Conservation (phyloP, 1,284 basidiomycete genomes). For the Anthracocystis setariae region DNA sequence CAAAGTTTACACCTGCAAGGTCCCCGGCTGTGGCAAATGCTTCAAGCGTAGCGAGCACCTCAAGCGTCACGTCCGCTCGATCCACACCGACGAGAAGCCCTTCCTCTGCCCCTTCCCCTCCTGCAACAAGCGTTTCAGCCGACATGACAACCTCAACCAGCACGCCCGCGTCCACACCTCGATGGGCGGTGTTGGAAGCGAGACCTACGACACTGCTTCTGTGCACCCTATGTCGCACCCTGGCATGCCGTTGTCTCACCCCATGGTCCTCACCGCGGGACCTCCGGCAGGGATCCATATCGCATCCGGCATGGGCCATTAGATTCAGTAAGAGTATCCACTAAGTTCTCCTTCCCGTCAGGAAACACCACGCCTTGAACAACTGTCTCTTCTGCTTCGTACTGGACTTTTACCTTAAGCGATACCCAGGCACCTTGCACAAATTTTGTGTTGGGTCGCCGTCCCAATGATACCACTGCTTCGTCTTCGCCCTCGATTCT, state of each 20-base stretch:
- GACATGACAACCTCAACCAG: slow-evolving; percentile 65
- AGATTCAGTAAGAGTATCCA: slow-evolving; percentile 40
- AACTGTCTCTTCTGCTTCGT: slow-evolving; percentile 26
- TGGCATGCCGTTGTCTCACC: slow-evolving; percentile 24
- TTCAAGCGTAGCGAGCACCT: slow-evolving; percentile 65
- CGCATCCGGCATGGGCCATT: slow-evolving; percentile 33
- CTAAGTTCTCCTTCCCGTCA: slow-evolving; percentile 1
- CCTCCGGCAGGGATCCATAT: slow-evolving; percentile 35
- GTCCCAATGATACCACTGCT: slow-evolving; percentile 39
- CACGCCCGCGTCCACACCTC: slow-evolving; percentile 61
- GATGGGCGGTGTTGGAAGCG: slow-evolving; percentile 22
- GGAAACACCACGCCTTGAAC: slow-evolving; percentile 1
- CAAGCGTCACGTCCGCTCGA: slow-evolving; percentile 63
- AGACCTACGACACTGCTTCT: slow-evolving; percentile 29
- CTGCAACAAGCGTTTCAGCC: slow-evolving; percentile 61
- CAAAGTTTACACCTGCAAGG: slow-evolving; percentile 65
- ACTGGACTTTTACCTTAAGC: slow-evolving; percentile 29
- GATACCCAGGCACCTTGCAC: slow-evolving; percentile 26
- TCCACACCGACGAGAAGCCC: slow-evolving; percentile 65
- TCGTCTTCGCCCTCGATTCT: slow-evolving; percentile 17
- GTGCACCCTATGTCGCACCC: slow-evolving; percentile 39
- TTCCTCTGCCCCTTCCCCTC: slow-evolving; percentile 58
- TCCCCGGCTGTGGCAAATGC: slow-evolving; percentile 63
- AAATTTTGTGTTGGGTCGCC: slow-evolving; percentile 4
- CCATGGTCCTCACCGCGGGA: slow-evolving; percentile 40